Base-by-base conservation (phyloP, 129 eudicot species). In the Ambrosia artemisiifolia region DNA sequence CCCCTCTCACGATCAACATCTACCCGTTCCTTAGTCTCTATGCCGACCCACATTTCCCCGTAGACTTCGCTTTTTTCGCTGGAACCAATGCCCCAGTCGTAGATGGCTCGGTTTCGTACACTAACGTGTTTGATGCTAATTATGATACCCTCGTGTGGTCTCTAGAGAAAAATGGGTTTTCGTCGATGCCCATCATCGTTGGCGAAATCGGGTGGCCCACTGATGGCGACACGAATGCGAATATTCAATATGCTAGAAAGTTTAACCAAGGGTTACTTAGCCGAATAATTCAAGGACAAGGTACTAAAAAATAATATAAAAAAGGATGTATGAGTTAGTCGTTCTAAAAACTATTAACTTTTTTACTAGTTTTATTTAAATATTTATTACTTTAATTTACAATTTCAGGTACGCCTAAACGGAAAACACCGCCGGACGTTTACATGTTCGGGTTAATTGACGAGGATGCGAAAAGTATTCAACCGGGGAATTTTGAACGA, bases 141-240 rank as follows among this genome's bases (percentile, higher is more conserved):
- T 88, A 82, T 33, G 99, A 95, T 71, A 95, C 99, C 10, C 88
- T 95, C 12, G 82, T 95, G 56, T 81, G 85, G 75, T 86, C 99
- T 51, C 90, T 95, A 0, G 99, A 95, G 53, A 95, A 90, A 59
- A 95, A 88, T 13, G 99, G 99, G 3, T 91, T 80, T 63, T 30
- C 84, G 0, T 66, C 80, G 0, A 36, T 91, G 62, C 89, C 96
- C 9, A 80, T 95, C 40, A 91, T 95, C 16, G 82, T 95, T 0
- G 99, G 99, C 11, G 99, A 95, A 71, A 84, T 95, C 0, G 99
- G 99, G n/a, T 95, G 99, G 99, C 99, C 99, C 7, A 79, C 96
- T 0, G 99, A 95, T 34, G 99, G 95, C 7, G 90, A 81, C 53
- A 4, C 48, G 0, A 91, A 88, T 67, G 99, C 97, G 3, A 91